phyloP scores from a whole-genome alignment of 257 asterid genomes.

The Forsythia suspensa region DNA sequence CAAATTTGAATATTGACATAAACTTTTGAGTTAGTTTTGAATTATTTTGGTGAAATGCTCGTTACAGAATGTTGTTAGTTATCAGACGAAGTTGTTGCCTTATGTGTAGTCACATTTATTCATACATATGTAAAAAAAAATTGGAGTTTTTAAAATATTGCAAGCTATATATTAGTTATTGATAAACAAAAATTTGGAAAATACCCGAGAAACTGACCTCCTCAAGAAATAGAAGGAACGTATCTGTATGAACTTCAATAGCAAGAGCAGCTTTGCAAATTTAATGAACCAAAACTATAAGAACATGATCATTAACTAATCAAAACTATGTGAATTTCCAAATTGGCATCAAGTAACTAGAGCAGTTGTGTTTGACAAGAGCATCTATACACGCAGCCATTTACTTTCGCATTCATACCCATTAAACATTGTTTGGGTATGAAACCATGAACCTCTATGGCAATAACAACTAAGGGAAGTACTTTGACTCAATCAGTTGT shows the following conservation, averaged over 20 bases:
- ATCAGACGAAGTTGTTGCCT: too few relatives aligned
- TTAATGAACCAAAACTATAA: background rate
- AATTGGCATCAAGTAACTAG: background rate
- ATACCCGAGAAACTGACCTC: background rate
- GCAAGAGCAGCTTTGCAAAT: background rate
- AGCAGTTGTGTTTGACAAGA: background rate
- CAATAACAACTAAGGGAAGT: too few relatives aligned
- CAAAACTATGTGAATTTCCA: background rate
- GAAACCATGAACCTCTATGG: background rate
- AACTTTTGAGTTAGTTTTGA: too few relatives aligned
- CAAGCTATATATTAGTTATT: too few relatives aligned
- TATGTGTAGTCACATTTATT: too few relatives aligned
- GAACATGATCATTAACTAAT: background rate
- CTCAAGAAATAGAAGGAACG: background rate
- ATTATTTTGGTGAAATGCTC: too few relatives aligned
- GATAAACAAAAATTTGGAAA: background rate
- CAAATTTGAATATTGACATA: too few relatives aligned
- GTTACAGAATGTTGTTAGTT: too few relatives aligned
- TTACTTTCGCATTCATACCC: background rate
- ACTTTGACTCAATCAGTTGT: too few relatives aligned
- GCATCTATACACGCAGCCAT: background rate
- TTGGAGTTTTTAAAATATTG: too few relatives aligned
- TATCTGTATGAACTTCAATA: background rate
- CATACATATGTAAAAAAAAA: too few relatives aligned
- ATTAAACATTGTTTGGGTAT: background rate